Percentiles rank a stretch among this genome's conserved stretches.
Conservation (phyloP, 1,139 yeast genomes). For the Pneumocystis sp. region DNA sequence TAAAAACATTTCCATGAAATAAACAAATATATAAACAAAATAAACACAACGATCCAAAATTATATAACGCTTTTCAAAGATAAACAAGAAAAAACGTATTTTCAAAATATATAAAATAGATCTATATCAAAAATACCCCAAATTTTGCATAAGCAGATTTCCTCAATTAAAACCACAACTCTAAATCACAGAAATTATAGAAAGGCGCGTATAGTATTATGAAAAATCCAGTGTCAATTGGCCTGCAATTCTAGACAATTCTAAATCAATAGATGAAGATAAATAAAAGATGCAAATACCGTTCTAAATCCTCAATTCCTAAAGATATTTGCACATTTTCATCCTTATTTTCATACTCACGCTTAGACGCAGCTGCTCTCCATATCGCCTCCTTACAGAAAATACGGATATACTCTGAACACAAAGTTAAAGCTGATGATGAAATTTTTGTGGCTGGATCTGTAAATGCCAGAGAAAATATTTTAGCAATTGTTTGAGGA, state of each 20-base stretch:
- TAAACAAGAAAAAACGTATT: not conserved
- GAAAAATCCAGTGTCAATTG: not conserved
- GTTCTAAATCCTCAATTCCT: not conserved
- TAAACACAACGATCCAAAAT: not conserved
- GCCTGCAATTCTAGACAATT: not conserved
- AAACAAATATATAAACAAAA: not conserved
- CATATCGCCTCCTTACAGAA: not conserved
- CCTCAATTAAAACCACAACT: not conserved
- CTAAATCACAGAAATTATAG: not conserved
- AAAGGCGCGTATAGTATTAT: not conserved
- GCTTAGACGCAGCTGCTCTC: not conserved
- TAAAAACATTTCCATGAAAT: not conserved
- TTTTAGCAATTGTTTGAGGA: not conserved
- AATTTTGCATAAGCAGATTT: not conserved
- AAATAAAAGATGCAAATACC: not conserved
- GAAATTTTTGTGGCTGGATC: not conserved
- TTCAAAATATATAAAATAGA: not conserved
- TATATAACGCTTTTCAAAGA: not conserved
- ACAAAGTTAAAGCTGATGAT: not conserved
- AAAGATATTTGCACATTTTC: not conserved
- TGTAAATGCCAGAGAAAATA: not conserved
- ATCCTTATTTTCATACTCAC: not conserved
- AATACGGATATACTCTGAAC: constrained; percentile 1
- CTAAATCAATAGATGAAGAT: not conserved
- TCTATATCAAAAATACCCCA: no score